phyloP scores from a whole-genome alignment of 2,329 filamentous ascomycete species.

The Harringtonia lauricola region DNA sequence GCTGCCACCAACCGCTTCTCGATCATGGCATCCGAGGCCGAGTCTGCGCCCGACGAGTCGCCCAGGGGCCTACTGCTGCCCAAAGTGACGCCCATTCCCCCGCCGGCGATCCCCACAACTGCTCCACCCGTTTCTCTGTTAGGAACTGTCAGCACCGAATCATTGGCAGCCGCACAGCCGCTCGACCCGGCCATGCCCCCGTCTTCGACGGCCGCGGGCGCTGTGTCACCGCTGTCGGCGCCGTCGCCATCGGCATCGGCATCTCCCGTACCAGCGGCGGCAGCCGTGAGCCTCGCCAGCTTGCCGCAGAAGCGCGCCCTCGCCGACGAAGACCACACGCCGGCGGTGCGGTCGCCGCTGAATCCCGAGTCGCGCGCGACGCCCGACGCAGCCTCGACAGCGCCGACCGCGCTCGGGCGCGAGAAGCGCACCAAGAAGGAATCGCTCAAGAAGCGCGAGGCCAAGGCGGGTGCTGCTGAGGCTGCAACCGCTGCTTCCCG shows the following conservation, averaged over 20 bases:
- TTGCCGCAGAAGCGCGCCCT: conserved; percentile 55
- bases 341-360: conserved; percentile 61
- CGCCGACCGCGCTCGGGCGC: conserved; percentile 22
- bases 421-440: conserved; percentile 54
- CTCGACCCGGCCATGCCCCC: no score
- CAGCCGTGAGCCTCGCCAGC: conserved; percentile 21
- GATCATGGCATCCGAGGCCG: conserved; percentile 5
- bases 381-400: conserved; percentile 10
- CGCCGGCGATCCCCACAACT: conserved; percentile 11
- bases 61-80: conserved; percentile 1
- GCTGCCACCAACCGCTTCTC: background rate
- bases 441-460: conserved; percentile 56
- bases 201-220: no score
- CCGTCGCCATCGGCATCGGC: no score
- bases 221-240: no score
- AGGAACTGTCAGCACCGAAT: no score
- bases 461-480: conserved; percentile 34
- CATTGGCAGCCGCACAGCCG: no score
- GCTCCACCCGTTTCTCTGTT: no score
- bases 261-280: no score
- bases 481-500: conserved; percentile 31
- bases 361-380: conserved; percentile 42
- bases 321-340: conserved; percentile 55
- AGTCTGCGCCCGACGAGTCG: background rate
- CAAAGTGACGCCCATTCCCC: conserved; percentile 12